Evolutionary conservation across 2,329 filamentous ascomycete species (phyloP), one percentile per base, ranked within the genome.

Genomic region (Nothophoma quercina): DNA sequence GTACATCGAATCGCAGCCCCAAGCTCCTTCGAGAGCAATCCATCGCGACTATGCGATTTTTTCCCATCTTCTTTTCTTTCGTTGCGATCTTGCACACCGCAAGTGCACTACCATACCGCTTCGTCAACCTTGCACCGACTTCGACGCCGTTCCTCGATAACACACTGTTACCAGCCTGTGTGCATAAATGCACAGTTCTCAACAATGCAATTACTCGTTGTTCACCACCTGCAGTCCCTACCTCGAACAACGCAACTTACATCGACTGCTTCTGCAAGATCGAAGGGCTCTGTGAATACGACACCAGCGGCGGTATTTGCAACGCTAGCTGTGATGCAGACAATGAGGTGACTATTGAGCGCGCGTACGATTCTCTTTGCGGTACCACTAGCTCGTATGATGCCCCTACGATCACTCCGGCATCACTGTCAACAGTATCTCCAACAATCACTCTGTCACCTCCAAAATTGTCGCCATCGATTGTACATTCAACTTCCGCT

Each of bases 191-290:
- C 34, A 35, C 33, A 10, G 15, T 28, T 2, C 32, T 53, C 4
- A 3, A n/a, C 3, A 19, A 25, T 3, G 28, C 48, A 2, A 38
- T 92, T 67, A 83, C 82, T 36, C 85, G 80, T 56, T 96, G 91
- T 73, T 81, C 88, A 1, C 87, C 88, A 3, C 74, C 78, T 8
- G 83, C 83, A 4, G 79, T 76, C 19, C 72, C 81, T 5, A 71
- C 75, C 6, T 79, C 80, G 41, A 78, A 80, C 39, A 71, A 81
- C 32, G 66, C 72, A 16, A 82, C 79, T 34, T 90, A 88, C 71
- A 79, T 85, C 43, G 78, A 80, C 28, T 96, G 91, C 75, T 92
- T 96, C 77, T 96, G 91, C 77, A 77, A 81, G 63, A 85, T 88
- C 41, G 59, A 79, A 10, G 77, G 81, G 18, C 80, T 95, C 2